phyloP scores from a whole-genome alignment of 139 green algal species.

The Chlamydomonas schloesseri region DNA sequence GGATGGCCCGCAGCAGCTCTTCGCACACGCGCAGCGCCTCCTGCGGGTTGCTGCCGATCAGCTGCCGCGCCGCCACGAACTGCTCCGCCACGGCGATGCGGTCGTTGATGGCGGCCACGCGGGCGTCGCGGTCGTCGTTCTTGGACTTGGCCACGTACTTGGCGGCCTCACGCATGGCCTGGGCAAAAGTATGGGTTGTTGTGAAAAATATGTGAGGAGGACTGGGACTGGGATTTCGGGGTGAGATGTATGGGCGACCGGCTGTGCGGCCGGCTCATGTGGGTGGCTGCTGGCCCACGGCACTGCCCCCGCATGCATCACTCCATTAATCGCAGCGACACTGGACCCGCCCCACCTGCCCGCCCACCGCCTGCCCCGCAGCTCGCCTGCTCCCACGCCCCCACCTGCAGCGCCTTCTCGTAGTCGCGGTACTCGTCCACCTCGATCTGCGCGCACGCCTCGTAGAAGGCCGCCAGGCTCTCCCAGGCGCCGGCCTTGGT shows the following conservation, averaged over 20 bases:
- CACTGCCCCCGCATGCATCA: no score
- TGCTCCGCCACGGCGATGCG: slow-evolving; percentile 63
- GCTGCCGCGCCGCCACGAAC: slow-evolving; percentile 58
- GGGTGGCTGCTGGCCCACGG: no score
- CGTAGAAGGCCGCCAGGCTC: slow-evolving; percentile 81
- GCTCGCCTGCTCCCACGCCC: background rate
- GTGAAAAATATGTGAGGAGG: no score
- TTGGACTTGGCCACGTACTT: slow-evolving; percentile 68
- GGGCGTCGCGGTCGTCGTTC: slow-evolving; percentile 47
- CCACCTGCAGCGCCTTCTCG: slow-evolving; percentile 78
- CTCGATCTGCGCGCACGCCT: slow-evolving; percentile 85
- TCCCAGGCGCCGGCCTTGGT: slow-evolving; percentile 64
- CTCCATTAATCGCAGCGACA: no score
- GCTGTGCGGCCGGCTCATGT: no score
- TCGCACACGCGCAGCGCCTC: slow-evolving; percentile 59
- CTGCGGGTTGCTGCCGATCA: slow-evolving; percentile 50
- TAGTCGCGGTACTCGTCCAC: slow-evolving; percentile 89
- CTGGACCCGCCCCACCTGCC: no score
- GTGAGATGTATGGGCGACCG: no score
- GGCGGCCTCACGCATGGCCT: slow-evolving; percentile 66
- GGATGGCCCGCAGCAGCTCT: slow-evolving; percentile 54
- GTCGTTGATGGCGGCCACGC: slow-evolving; percentile 38
- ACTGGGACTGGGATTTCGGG: no score
- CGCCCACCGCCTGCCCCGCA: no score
- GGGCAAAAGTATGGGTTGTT: background rate